phyloP scores from a whole-genome alignment of 2,329 filamentous ascomycete species.

The Ceratocystiopsis sp. region DNA sequence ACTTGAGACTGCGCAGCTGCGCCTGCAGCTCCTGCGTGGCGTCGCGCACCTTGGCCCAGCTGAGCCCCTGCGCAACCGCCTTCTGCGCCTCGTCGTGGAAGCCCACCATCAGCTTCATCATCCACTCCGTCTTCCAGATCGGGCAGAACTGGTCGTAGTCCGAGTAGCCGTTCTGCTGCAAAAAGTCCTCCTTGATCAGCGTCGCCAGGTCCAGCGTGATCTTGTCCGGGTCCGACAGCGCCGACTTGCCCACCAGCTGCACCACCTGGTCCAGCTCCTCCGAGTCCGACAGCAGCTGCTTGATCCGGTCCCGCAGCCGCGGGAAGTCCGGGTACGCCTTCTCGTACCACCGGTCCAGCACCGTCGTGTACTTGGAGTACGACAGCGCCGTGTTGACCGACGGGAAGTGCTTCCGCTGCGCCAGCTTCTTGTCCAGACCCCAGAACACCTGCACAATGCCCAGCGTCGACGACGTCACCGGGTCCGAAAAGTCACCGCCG shows the following conservation, averaged over 20 bases:
- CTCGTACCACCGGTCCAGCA: slow-evolving; percentile 86
- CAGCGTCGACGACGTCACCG: slow-evolving; percentile 83
- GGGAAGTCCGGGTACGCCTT: slow-evolving; percentile 92
- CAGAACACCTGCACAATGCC: slow-evolving; percentile 99
- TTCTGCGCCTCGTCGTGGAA: slow-evolving; percentile 98
- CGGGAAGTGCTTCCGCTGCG: slow-evolving; percentile 97
- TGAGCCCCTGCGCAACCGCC: slow-evolving; percentile 77
- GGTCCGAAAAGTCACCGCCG: slow-evolving; percentile 97
- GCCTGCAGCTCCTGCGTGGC: slow-evolving; percentile 74
- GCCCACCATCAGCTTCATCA: slow-evolving; percentile 99
- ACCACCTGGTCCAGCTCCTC: slow-evolving; percentile 98
- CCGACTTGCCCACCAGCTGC: slow-evolving; percentile 94
- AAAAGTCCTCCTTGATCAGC: slow-evolving; percentile 92
- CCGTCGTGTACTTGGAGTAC: slow-evolving; percentile 89
- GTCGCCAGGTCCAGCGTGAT: slow-evolving; percentile 88
- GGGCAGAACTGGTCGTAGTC: slow-evolving; percentile 99
- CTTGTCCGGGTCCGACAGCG: slow-evolving; percentile 91
- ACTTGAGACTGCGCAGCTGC: slow-evolving; percentile 84
- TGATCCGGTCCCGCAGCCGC: slow-evolving; percentile 78
- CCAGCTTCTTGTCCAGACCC: slow-evolving; percentile 99
- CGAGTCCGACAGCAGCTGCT: slow-evolving; percentile 81
- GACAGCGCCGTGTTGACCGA: slow-evolving; percentile 90
- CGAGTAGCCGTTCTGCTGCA: slow-evolving; percentile 98
- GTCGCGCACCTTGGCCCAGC: slow-evolving; percentile 85
- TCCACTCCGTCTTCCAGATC: slow-evolving; percentile 99